phyloP scores from a whole-genome alignment of 495 filamentous ascomycete genomes.

The Penicillium lividum region DNA sequence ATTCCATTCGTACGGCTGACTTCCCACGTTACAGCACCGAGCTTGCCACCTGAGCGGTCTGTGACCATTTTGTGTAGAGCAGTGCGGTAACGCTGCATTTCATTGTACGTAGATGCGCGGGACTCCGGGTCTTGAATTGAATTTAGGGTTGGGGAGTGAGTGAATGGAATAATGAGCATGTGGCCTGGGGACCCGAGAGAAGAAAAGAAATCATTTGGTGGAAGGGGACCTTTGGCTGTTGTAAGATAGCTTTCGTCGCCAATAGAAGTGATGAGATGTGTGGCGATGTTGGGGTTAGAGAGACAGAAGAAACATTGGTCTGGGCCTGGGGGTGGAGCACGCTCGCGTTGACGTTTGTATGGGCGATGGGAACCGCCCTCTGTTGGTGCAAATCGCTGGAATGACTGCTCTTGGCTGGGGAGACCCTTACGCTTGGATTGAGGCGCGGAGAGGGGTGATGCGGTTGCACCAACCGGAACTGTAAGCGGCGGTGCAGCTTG shows the following conservation, averaged over 20 bases:
- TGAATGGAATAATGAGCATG: conserved; percentile 86
- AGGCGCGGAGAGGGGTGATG: conserved; percentile 62
- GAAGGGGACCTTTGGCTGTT: conserved; percentile 87
- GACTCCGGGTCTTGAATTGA: conserved; percentile 59
- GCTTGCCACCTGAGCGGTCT: conserved; percentile 44
- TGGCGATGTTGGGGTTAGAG: conserved; percentile 75
- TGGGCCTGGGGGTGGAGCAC: conserved; percentile 66
- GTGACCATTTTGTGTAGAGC: conserved; percentile 70
- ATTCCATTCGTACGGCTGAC: conserved; percentile 75
- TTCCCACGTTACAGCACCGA: conserved; percentile 90
- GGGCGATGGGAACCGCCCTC: conserved; percentile 38
- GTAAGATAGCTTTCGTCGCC: conserved; percentile 84
- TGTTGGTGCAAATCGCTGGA: conserved; percentile 58
- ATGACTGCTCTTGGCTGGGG: conserved; percentile 51
- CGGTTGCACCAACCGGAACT: conserved; percentile 68
- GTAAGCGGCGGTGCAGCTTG: conserved; percentile 54
- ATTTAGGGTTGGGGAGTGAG: conserved; percentile 68
- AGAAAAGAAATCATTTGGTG: conserved; percentile 64
- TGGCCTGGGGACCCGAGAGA: conserved; percentile 77
- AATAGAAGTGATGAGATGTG: conserved; percentile 86
- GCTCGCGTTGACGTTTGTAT: conserved; percentile 50
- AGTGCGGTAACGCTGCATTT: conserved; percentile 78
- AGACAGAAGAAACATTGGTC: conserved; percentile 93
- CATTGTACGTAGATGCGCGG: conserved; percentile 57
- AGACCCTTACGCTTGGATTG: conserved; percentile 61